Evolutionary conservation across 257 asterid species (phyloP).

Genomic region (Verbena officinalis): DNA sequence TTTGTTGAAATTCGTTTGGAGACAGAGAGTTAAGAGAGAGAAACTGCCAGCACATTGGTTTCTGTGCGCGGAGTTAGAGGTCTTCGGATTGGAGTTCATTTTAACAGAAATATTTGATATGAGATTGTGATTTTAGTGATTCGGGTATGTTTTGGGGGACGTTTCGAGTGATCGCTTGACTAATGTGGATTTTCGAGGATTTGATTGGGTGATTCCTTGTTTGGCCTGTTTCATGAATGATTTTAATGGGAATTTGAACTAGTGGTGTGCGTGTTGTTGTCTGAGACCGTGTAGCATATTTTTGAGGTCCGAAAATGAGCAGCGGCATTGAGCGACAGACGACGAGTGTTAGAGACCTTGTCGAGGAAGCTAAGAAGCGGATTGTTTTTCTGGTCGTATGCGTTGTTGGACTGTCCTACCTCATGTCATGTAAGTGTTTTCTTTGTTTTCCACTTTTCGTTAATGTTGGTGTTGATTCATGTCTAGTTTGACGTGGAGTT

Average conservation of each 20-base stretch:
- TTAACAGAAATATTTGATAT: not conserved
- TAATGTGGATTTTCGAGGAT: not conserved
- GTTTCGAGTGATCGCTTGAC: not conserved
- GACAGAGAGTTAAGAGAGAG: not conserved
- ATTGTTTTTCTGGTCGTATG: constrained; percentile 29
- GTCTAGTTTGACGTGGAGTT: not conserved
- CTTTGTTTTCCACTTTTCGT: not conserved
- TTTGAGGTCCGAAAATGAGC: constrained; percentile 8
- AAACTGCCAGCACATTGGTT: not conserved
- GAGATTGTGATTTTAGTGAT: not conserved
- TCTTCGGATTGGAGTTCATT: not conserved
- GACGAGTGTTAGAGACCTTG: constrained; percentile 23
- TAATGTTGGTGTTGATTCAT: not conserved
- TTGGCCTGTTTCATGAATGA: not conserved
- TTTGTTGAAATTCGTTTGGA: not conserved
- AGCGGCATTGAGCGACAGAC: constrained; percentile 13
- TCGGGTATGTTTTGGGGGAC: not conserved
- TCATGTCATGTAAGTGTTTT: constrained; percentile 34
- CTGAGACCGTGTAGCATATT: not conserved
- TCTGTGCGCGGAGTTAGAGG: not conserved
- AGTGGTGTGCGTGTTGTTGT: not conserved
- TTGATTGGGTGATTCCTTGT: not conserved
- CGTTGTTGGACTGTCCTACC: constrained; percentile 34
- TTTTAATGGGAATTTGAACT: not conserved
- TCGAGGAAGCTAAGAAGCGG: constrained; percentile 39